Conservation (phyloP, 2,329 filamentous ascomycete species). For the Lizonia empirigonia region DNA sequence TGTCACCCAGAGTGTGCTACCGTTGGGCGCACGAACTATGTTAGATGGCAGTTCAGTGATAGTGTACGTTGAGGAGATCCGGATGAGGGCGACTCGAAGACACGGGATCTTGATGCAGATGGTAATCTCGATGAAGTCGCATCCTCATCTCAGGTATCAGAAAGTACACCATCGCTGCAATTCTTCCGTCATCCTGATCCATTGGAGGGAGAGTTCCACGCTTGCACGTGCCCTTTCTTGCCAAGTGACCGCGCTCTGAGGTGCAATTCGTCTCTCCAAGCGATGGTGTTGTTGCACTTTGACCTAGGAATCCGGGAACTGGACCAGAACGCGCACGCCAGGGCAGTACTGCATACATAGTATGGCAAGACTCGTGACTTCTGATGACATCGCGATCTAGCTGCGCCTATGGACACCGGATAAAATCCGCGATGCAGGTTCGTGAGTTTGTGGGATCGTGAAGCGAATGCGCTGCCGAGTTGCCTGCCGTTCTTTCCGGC, state of each 20-base stretch:
- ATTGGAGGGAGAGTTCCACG: constrained; percentile 2
- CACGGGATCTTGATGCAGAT: constrained; percentile 1
- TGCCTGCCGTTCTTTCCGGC: constrained; percentile 12
- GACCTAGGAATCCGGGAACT: not conserved
- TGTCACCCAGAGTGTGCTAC: constrained; percentile 6
- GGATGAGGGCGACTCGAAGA: not conserved
- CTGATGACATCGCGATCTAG: constrained; percentile 8
- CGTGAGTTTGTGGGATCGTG: constrained; percentile 10
- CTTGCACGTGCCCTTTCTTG: constrained; percentile 7
- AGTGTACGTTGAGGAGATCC: not conserved
- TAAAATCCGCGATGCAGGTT: not conserved
- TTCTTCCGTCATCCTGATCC: constrained; percentile 8
- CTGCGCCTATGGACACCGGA: constrained; percentile 6
- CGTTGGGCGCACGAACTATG: constrained; percentile 7
- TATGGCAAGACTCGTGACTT: not conserved
- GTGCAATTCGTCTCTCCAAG: constrained; percentile 2
- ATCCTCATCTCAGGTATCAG: constrained; percentile 4
- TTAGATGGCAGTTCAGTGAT: not conserved
- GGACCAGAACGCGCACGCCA: constrained; percentile 3
- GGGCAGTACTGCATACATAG: constrained; percentile 1
- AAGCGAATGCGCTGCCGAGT: constrained; percentile 15
- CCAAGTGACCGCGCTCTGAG: constrained; percentile 9
- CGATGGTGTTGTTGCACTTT: not conserved
- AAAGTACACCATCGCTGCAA: constrained; percentile 1
- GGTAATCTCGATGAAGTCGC: constrained; percentile 8